These are phyloP conservation scores for Chalciporus sp. DNA, from an alignment of 1,284 basidiomycete genomes.

Conservation along the genomic window DNA sequence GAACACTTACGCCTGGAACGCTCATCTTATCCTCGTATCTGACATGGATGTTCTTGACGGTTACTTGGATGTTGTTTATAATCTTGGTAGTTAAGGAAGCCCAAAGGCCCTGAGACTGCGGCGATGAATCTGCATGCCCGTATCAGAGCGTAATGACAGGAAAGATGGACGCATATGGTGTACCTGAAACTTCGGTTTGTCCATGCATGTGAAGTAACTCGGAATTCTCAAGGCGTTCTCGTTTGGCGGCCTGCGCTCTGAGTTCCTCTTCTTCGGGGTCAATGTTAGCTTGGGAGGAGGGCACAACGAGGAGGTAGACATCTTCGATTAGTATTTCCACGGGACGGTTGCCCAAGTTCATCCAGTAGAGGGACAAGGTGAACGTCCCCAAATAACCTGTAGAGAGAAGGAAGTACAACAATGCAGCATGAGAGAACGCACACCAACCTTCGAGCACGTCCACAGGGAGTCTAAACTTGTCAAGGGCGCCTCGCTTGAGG, in stretches of 20 bases:
- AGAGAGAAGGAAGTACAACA: background rate
- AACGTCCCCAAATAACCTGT: conserved; percentile 93
- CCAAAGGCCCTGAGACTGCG: conserved; percentile 81
- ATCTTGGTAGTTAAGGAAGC: conserved; percentile 89
- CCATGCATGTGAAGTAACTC: conserved; percentile 82
- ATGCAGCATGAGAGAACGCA: background rate
- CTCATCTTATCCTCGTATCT: conserved; percentile 96
- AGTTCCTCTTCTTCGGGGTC: conserved; percentile 87
- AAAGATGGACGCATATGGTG: conserved; percentile 8
- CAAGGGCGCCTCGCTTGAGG: conserved; percentile 92
- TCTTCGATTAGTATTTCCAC: conserved; percentile 94
- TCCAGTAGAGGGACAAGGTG: conserved; percentile 94
- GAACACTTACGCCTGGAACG: conserved; percentile 77
- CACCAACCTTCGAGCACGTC: conserved; percentile 88
- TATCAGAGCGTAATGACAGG: background rate
- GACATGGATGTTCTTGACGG: conserved; percentile 92
- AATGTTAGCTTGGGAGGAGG: conserved; percentile 70
- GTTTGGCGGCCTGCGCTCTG: conserved; percentile 84
- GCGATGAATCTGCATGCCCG: conserved; percentile 51
- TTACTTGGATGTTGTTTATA: conserved; percentile 96
- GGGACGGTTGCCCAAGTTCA: conserved; percentile 91
- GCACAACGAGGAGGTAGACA: conserved; percentile 92
- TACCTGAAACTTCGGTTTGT: conserved; percentile 59
- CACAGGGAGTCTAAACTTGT: conserved; percentile 95
- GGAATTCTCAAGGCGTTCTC: conserved; percentile 86